Percentiles rank a stretch among this genome's conserved stretches.
These are phyloP conservation scores for Begonia fuchsioides DNA, from an alignment of 306 rosid species.

Conservation along the genomic window DNA sequence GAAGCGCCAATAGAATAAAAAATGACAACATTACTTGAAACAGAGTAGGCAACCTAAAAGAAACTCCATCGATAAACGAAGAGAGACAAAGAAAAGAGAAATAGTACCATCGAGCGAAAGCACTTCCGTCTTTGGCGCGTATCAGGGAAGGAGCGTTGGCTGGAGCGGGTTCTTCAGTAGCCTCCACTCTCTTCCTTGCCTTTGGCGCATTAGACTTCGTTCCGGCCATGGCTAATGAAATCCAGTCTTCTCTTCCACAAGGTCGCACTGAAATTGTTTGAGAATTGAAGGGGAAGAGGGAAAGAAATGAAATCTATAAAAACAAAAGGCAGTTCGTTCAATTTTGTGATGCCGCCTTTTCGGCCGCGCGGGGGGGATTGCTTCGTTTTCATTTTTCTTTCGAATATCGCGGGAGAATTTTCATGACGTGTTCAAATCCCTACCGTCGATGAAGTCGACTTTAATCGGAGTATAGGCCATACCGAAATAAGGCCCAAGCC, in stretches of 20 bases:
- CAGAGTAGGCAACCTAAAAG: too few species aligned
- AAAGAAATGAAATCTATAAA: background rate
- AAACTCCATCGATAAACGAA: too few species aligned
- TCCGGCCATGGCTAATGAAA: constrained; percentile 17
- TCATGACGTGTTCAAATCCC: background rate
- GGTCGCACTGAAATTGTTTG: background rate
- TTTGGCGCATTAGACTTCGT: constrained; percentile 31
- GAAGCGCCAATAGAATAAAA: too few species aligned
- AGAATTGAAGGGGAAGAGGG: background rate
- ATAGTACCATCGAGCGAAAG: constrained; percentile 63
- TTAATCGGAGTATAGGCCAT: too few species aligned
- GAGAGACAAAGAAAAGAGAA: background rate
- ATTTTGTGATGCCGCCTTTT: background rate
- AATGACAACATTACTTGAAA: background rate
- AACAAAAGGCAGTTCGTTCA: background rate
- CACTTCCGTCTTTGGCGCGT: constrained; percentile 76
- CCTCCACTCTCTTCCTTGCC: constrained; percentile 61
- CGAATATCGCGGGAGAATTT: background rate
- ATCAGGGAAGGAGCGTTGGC: constrained; percentile 25
- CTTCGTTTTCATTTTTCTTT: background rate
- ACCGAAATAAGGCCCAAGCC: too few species aligned
- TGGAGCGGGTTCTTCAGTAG: constrained; percentile 26
- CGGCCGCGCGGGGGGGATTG: background rate
- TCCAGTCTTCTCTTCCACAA: constrained; percentile 3
- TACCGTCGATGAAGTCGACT: too few species aligned